Evolutionary conservation across 2,329 filamentous ascomycete species (phyloP), one percentile per base, ranked within the genome.

Genomic region (Pseudogymnoascus sp.): DNA sequence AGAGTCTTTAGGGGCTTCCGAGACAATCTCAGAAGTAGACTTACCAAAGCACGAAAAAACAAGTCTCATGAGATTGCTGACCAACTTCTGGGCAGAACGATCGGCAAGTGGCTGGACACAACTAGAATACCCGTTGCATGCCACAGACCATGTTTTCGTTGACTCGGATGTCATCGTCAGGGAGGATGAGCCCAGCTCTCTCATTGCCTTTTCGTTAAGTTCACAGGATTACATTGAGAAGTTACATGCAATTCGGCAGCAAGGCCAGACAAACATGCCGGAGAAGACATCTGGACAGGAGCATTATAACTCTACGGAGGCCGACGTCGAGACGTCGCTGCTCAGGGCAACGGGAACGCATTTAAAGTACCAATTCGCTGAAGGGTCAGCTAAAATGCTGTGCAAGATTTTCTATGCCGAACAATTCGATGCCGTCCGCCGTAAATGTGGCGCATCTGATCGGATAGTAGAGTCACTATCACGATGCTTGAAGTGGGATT

Each of bases 351-450:
- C 91, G 0, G 93, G 93, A 38, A 96, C 91, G 1, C 95, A 99
- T 75, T 86, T 97, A 68, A 96, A 96, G 72, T 99, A 97, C 73
- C 91, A 96, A 65, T 99, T 97, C 76, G 88, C 88, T 29, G 93
- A 97, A 73, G 92, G 93, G 0, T 87, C 90, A n/a, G 93, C 96
- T 2, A 91, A 89, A 70, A 96, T 97, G 84, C 88, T 93, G 60
- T 97, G 96, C 80, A 99, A 99, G 76, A 95, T 99, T 56, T 97
- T 99, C 76, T 99, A 96, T 71, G 95, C 95, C 0, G 95, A 97
- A 74, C 95, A 97, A 67, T 99, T 99, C 70, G 95, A 99, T 76
- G 95, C 95, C 2, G 82, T 99, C 40, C 87, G 95, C 63, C 85
- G 90, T 63, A 97, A 96, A 75, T 97, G 93, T 68, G 93, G 93